Conservation (phyloP, 2,329 filamentous ascomycete genomes). For the Immersiporthe knoxdaviesiana region DNA sequence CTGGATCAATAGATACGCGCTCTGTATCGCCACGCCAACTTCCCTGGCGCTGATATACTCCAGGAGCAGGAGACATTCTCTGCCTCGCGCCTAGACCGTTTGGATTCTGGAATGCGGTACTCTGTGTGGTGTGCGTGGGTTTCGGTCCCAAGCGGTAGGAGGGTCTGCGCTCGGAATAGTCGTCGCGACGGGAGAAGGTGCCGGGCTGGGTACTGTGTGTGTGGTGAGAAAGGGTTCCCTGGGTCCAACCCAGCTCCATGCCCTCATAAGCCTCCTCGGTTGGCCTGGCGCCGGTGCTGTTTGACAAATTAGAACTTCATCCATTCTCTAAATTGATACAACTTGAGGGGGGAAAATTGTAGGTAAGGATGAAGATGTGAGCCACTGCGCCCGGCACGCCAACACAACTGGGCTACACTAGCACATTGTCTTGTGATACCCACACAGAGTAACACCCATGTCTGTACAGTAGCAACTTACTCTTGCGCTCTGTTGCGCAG, state of each 20-base stretch:
- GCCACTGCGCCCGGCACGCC: too few relatives aligned
- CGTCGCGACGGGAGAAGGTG: background rate
- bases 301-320: background rate
- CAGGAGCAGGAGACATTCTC: background rate
- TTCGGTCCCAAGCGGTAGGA: background rate
- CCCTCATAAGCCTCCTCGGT: background rate
- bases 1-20: background rate
- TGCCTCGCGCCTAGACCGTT: background rate
- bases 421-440: too few relatives aligned
- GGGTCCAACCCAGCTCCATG: background rate
- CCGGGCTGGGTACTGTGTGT: background rate
- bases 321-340: too few relatives aligned
- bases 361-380: too few relatives aligned
- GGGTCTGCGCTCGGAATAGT: background rate
- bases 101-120: background rate
- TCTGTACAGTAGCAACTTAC: too few relatives aligned
- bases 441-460: background rate
- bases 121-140: background rate
- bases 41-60: too few relatives aligned
- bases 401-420: too few relatives aligned
- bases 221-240: background rate
- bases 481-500: background rate
- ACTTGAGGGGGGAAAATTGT: too few relatives aligned
- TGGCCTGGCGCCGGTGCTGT: background rate
- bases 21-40: background rate